phyloP scores from a whole-genome alignment of 495 filamentous ascomycete genomes.

The Xylaria scruposa region DNA sequence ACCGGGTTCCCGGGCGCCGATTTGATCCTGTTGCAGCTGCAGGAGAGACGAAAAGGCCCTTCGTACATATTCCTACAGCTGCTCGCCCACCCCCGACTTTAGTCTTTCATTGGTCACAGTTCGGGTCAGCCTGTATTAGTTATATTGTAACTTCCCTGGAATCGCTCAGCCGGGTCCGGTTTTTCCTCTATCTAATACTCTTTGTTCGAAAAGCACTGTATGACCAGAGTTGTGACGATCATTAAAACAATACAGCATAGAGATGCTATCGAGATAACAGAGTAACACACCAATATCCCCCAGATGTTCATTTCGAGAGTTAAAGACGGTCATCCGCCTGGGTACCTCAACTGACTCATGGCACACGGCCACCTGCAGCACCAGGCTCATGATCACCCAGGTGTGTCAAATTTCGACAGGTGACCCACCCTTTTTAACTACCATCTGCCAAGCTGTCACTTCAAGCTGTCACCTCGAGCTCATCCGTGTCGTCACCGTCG shows the following conservation, averaged over 20 bases:
- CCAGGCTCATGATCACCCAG: constrained; percentile 25
- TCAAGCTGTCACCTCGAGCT: not conserved
- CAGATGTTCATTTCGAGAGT: not conserved
- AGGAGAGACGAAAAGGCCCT: not conserved
- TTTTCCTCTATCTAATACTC: not conserved
- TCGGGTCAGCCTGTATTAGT: not conserved
- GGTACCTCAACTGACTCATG: not conserved
- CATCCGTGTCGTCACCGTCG: not conserved
- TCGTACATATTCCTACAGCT: not conserved
- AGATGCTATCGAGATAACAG: not conserved
- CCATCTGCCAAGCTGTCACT: not conserved
- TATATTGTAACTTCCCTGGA: not conserved
- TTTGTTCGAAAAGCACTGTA: not conserved
- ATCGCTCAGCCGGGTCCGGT: not conserved
- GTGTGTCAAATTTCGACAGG: not conserved
- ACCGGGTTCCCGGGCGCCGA: not conserved
- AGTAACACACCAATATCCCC: not conserved
- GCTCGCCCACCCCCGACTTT: not conserved
- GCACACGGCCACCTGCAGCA: constrained; percentile 9
- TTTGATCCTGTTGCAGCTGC: not conserved
- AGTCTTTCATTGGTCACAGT: not conserved
- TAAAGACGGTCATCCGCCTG: constrained; percentile 15
- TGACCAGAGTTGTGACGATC: not conserved
- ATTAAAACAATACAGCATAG: not conserved
- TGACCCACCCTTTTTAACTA: constrained; percentile 12